Evolutionary conservation across 2,329 filamentous ascomycete genomes (phyloP), one percentile per base, ranked within the genome.

Genomic region (Dactylellina cionopaga): DNA sequence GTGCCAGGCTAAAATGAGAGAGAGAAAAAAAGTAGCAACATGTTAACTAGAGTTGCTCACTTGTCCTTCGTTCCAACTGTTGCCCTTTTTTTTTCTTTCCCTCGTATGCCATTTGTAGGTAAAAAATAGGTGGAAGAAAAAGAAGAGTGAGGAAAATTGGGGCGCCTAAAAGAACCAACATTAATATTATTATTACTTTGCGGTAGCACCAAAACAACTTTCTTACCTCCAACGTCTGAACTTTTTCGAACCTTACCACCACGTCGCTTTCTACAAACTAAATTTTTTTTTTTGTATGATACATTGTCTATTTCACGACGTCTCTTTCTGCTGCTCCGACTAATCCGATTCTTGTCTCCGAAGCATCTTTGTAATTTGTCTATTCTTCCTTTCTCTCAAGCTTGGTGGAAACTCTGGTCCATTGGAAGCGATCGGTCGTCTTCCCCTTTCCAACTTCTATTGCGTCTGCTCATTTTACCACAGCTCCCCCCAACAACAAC

Each of bases 401-500:
- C 5, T 22, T 44, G 19, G 19, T 24, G 9, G 41, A 7, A n/a
- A n/a, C n/a, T n/a, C n/a, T n/a, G n/a, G n/a, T n/a, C n/a, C n/a
- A n/a, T n/a, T n/a, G n/a, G 41, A 4, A 22, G 17, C 5, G 41
- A 6, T 44, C n/a, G 35, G 41, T 10, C 13, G 5, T 27, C 47
- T 52, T 52, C 47, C 47, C 47, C 47, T 52, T 52, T 52, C 31
- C 47, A 52, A 49, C 22, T 31, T 49, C 5, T 31, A 10, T 46
- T 49, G 10, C 44, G 22, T 5, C n/a, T 49, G 2, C 6, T 49
- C 10, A 49, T 19, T 19, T 15, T 13, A 13, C 19, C 15, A 49
- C 22, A 15, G 43, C 13, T 41, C 22, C 22, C 35, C 19, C 52
- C 7, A n/a, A 52, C 29, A n/a, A 52, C 27, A 17, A n/a, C 31